A percentile compares a stretch with the other conserved stretches of the same genome.
Evolutionary conservation across 805 yeast genomes (phyloP).

Genomic region (Blastobotrys chiropterorum): DNA sequence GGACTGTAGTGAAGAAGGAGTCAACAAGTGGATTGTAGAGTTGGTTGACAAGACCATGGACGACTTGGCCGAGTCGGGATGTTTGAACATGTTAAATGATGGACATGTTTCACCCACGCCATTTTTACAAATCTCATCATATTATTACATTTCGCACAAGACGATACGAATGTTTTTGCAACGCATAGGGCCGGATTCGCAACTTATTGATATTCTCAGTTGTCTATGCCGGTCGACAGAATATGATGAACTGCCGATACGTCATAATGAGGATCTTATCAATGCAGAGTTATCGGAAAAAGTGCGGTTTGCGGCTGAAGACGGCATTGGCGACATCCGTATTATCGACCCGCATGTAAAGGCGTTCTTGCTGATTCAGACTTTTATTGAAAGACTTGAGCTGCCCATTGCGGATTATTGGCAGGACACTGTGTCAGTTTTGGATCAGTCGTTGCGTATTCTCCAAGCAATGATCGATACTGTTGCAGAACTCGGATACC

Average conservation of each 20-base stretch:
- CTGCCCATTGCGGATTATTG: conserved; percentile 92
- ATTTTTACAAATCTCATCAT: conserved; percentile 77
- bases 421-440: conserved; percentile 87
- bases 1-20: conserved; percentile 45
- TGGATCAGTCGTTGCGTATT: conserved; percentile 92
- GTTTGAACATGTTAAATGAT: conserved; percentile 44
- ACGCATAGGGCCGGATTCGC: conserved; percentile 39
- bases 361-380: conserved; percentile 65
- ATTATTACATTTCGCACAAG: conserved; percentile 86
- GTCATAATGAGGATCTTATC: conserved; percentile 87
- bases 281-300: conserved; percentile 72
- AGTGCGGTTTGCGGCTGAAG: conserved; percentile 51
- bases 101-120: conserved; percentile 53
- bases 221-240: conserved; percentile 63
- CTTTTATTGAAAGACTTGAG: conserved; percentile 62
- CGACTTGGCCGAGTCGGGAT: conserved; percentile 63
- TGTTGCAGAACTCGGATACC: conserved; percentile 74
- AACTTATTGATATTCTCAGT: conserved; percentile 58
- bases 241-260: conserved; percentile 80
- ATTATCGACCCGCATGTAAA: conserved; percentile 89
- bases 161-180: conserved; percentile 67
- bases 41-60: conserved; percentile 65
- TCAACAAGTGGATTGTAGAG: conserved; percentile 30
- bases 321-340: conserved; percentile 22
- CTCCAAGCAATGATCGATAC: conserved; percentile 89